Evolutionary conservation across 2,329 filamentous ascomycete genomes (phyloP), one percentile per base, ranked within the genome.

Genomic region (Aspergillus transmontanensis): DNA sequence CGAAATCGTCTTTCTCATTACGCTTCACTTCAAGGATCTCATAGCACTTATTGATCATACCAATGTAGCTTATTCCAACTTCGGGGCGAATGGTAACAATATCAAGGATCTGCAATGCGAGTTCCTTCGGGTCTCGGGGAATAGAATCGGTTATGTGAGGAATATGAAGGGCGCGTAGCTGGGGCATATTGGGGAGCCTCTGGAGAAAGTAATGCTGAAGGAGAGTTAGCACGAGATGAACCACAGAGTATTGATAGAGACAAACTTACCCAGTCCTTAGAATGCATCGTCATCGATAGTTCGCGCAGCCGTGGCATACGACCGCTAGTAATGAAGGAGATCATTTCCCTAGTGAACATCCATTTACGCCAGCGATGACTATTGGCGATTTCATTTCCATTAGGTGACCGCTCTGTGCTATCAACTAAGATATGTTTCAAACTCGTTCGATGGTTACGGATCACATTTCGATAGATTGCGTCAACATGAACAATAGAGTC

Each of bases 11-110:
- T 34, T 67, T 70, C 23, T 80, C 79, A 50, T 85, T 82, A 14
- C 62, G 60, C 34, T 65, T 69, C 19, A 80, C 82, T 75, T 95
- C 92, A 9, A 93, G 78, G 36, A 95, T 90, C 75, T 95, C 92
- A 72, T 91, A 95, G 76, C 92, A 95, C 76, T 93, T 94, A 46
- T 81, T 82, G n/a, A 84, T 84, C 59, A 95, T 86, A 21, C 90
- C 92, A 69, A 94, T 85, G 72, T 94, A 94, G 75, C 89, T 92
- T 16, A 95, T 82, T 71, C 90, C 88, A 30, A 94, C 86, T 69
- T 94, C 90, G 0, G 90, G 90, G 5, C 90, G 85, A 19, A 95
- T 81, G 14, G 90, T 88, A 59, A 94, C 88, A 53, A 94, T 91
- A 73, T 94, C 90, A 36, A 93, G 84, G 54, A 94, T 86, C 72